Percentiles rank a stretch among this genome's conserved stretches.
These are phyloP conservation scores for Cercospora janseana DNA, from an alignment of 2,329 filamentous ascomycete genomes.

Conservation along the genomic window DNA sequence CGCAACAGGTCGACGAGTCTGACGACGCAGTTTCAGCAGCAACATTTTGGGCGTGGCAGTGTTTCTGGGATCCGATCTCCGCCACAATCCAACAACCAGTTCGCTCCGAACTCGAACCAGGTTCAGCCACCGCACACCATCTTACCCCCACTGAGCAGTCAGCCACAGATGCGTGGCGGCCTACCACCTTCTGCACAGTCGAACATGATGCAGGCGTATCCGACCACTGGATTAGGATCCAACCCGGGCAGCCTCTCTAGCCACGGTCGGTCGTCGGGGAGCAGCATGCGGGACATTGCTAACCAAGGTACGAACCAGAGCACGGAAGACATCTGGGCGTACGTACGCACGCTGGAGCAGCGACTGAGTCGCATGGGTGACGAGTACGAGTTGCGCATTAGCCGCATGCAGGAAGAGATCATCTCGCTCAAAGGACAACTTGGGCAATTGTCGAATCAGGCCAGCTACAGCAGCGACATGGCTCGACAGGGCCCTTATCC, in stretches of 20 bases:
- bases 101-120: conserved; percentile 33
- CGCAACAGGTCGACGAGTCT: conserved; percentile 66
- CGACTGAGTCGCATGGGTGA: conserved; percentile 48
- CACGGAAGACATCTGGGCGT: conserved; percentile 61
- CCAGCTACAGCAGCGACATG: conserved; percentile 37
- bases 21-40: conserved; percentile 64
- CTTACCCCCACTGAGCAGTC: conserved; percentile 41
- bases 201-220: conserved; percentile 41
- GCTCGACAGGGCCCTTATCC: conserved; percentile 22
- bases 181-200: conserved; percentile 24
- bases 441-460: conserved; percentile 29
- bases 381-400: conserved; percentile 49
- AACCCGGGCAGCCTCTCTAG: conserved; percentile 53
- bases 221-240: conserved; percentile 34
- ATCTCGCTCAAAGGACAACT: conserved; percentile 34
- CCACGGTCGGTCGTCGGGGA: conserved; percentile 56
- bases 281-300: conserved; percentile 67
- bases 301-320: conserved; percentile 43
- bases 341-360: conserved; percentile 67
- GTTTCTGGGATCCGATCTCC: conserved; percentile 56
- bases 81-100: conserved; percentile 44
- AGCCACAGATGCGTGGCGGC: conserved; percentile 27
- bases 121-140: conserved; percentile 33
- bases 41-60: conserved; percentile 59
- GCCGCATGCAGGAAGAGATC: conserved; percentile 47